phyloP scores from a whole-genome alignment of 768 basidiomycete genomes.

The Lentinus brumalis region DNA sequence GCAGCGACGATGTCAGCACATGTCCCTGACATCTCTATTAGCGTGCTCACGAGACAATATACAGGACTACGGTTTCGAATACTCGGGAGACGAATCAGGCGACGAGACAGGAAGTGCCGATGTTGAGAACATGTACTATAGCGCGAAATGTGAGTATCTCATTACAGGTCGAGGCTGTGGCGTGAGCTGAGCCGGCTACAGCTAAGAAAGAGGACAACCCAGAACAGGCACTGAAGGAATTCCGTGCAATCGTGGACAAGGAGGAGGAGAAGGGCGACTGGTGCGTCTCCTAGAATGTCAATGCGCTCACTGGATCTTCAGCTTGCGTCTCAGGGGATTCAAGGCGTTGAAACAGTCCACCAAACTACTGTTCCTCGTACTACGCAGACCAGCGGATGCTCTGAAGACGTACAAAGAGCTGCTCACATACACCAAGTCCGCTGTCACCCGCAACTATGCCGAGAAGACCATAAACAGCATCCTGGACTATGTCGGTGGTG shows the following conservation, averaged over 20 bases:
- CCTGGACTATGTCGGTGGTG: constrained; percentile 94
- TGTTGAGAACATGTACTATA: constrained; percentile 98
- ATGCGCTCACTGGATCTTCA: too few relatives aligned
- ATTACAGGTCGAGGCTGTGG: not conserved
- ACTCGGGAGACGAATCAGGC: constrained; percentile 87
- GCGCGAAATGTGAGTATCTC: constrained; percentile 79
- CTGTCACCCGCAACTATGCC: constrained; percentile 93
- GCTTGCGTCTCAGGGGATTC: constrained; percentile 77
- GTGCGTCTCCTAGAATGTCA: constrained; percentile 45
- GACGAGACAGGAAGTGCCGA: constrained; percentile 82
- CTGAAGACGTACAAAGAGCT: constrained; percentile 83
- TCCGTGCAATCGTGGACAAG: constrained; percentile 83
- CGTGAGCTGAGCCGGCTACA: constrained; percentile 33
- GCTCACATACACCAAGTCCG: constrained; percentile 92
- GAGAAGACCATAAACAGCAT: constrained; percentile 99
- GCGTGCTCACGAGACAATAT: constrained; percentile 11
- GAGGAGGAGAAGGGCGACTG: constrained; percentile 95
- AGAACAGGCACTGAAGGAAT: constrained; percentile 89
- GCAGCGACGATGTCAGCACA: constrained; percentile 69
- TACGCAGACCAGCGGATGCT: constrained; percentile 82
- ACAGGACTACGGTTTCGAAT: constrained; percentile 95
- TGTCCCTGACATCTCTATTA: constrained; percentile 16
- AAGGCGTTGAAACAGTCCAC: constrained; percentile 98
- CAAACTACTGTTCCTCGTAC: constrained; percentile 83
- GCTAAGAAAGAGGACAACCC: constrained; percentile 94